These are phyloP conservation scores for Hypoxylon intermedium DNA, from an alignment of 495 filamentous ascomycete genomes.

Conservation along the genomic window DNA sequence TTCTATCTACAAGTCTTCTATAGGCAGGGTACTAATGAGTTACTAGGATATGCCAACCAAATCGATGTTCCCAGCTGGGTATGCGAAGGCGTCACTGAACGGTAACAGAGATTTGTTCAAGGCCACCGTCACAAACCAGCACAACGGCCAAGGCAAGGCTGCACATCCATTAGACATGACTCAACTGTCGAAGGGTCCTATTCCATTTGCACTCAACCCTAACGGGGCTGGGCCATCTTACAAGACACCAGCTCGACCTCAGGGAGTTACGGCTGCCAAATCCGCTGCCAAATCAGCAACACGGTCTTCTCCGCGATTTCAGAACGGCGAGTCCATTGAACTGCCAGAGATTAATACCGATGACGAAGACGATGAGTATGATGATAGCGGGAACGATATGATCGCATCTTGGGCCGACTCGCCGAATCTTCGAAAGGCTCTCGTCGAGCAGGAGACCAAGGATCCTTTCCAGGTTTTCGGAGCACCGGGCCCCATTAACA, in stretches of 20 bases:
- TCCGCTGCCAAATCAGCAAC: constrained; percentile 60
- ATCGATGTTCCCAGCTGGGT: constrained; percentile 69
- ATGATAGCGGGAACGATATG: constrained; percentile 60
- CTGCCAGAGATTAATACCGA: constrained; percentile 90
- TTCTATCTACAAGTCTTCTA: not conserved
- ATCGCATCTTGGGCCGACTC: constrained; percentile 85
- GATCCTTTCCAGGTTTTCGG: constrained; percentile 92
- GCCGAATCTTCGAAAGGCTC: constrained; percentile 72
- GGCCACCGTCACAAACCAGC: constrained; percentile 58
- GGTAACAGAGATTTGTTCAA: constrained; percentile 52
- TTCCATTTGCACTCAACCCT: constrained; percentile 80
- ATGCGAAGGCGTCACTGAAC: constrained; percentile 57
- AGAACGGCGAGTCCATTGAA: constrained; percentile 79
- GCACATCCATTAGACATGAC: constrained; percentile 76
- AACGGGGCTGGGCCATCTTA: constrained; percentile 58
- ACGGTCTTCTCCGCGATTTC: constrained; percentile 78
- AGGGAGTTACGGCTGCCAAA: constrained; percentile 51
- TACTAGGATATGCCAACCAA: constrained; percentile 65
- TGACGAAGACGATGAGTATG: constrained; percentile 79
- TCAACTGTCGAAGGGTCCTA: constrained; percentile 84
- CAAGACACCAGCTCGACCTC: constrained; percentile 67
- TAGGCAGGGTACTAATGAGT: constrained; percentile 9
- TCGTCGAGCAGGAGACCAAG: constrained; percentile 78
- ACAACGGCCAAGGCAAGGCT: constrained; percentile 64
- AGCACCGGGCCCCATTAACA: constrained; percentile 79